Conservation (phyloP, 2,329 filamentous ascomycete genomes). For the Lecanicillium sp. region DNA sequence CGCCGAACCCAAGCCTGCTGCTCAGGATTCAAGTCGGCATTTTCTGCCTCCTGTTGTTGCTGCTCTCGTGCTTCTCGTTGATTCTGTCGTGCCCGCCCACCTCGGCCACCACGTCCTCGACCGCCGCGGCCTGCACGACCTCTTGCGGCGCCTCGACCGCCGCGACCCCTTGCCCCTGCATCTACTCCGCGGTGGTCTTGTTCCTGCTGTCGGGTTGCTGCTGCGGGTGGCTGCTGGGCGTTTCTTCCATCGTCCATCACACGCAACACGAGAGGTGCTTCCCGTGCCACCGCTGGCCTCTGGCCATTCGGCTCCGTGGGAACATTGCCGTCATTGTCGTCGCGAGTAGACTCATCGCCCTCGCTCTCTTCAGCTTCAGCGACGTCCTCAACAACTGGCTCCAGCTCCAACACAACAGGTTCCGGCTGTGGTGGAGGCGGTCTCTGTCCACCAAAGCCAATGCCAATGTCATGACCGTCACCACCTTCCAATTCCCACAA, state of each 20-base stretch:
- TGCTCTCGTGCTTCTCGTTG: conserved; percentile 11
- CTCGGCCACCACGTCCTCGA: conserved; percentile 20
- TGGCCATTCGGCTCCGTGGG: neutral
- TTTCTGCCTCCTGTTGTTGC: conserved; percentile 2
- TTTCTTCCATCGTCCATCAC: conserved; percentile 33
- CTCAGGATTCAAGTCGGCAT: conserved; percentile 31
- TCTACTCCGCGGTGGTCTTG: conserved; percentile 6
- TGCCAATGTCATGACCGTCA: conserved; percentile 51
- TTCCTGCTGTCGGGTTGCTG: conserved; percentile 15
- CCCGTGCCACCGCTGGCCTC: conserved; percentile 36
- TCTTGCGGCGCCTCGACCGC: conserved; percentile 14
- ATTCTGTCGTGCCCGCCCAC: conserved; percentile 13
- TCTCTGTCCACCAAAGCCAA: conserved; percentile 31
- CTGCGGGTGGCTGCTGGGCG: conserved; percentile 1
- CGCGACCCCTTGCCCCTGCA: conserved; percentile 7
- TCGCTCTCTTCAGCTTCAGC: conserved; percentile 19
- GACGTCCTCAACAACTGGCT: conserved; percentile 23
- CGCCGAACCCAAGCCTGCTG: conserved; percentile 45
- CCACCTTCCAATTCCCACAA: conserved; percentile 86
- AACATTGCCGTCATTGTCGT: conserved; percentile 1
- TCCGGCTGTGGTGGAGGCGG: conserved; percentile 11
- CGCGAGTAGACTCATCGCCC: conserved; percentile 14
- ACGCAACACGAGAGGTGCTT: conserved; percentile 48
- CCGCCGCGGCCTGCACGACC: conserved; percentile 16
- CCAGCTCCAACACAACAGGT: conserved; percentile 11